These are phyloP conservation scores for Penicillium canescens DNA, from an alignment of 495 filamentous ascomycete genomes.

Conservation along the genomic window DNA sequence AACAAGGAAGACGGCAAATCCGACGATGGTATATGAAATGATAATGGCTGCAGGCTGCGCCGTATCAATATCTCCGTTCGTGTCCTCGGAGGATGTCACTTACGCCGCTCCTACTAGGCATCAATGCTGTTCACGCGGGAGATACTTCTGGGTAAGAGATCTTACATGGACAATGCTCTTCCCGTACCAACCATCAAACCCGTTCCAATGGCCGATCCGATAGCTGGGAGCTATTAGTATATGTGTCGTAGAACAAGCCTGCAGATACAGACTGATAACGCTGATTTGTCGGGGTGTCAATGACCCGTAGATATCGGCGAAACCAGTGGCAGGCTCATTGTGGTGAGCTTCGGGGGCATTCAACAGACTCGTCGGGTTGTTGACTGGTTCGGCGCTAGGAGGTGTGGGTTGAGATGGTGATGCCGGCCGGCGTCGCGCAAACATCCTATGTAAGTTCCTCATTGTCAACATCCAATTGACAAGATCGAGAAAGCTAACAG, in stretches of 20 bases:
- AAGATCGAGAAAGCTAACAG: neutral
- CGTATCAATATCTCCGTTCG: slow-evolving; percentile 4
- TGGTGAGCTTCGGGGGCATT: neutral
- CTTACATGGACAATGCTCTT: slow-evolving; percentile 61
- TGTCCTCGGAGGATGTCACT: slow-evolving; percentile 2
- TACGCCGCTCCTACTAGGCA: slow-evolving; percentile 33
- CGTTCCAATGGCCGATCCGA: slow-evolving; percentile 82
- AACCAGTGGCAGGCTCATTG: slow-evolving; percentile 10
- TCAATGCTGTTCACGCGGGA: neutral
- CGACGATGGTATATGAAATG: slow-evolving; percentile 64
- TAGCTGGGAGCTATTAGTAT: slow-evolving; percentile 48
- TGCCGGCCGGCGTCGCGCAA: neutral
- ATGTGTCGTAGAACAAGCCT: neutral
- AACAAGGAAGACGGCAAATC: slow-evolving; percentile 60
- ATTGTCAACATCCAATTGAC: neutral
- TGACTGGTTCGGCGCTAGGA: neutral
- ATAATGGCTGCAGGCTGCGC: slow-evolving; percentile 56
- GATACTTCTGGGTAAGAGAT: slow-evolving; percentile 23
- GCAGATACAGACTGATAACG: slow-evolving; percentile 57
- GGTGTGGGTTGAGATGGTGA: neutral
- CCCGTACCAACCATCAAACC: slow-evolving; percentile 65
- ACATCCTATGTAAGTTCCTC: neutral
- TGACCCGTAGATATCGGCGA: slow-evolving; percentile 52
- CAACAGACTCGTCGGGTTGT: neutral
- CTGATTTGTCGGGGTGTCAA: slow-evolving; percentile 68